These are phyloP conservation scores for Chenopodium berlandieri DNA, from an alignment of 148 eudicot species.

Conservation along the genomic window DNA sequence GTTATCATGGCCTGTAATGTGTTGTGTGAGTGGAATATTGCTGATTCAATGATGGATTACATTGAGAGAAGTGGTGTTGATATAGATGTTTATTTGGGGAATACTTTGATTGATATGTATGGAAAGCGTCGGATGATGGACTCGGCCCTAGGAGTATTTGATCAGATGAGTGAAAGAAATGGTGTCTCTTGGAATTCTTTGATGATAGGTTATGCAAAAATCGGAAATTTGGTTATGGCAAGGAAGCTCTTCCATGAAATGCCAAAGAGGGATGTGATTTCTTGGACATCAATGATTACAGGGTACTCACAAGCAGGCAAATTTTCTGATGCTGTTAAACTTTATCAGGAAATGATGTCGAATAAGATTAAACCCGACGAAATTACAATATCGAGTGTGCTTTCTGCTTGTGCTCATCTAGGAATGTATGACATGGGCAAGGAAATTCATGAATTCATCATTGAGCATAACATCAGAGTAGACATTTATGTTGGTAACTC, in stretches of 20 bases:
- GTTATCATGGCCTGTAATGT: slow-evolving; percentile 58
- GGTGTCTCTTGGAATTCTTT: slow-evolving; percentile 72
- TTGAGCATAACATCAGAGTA: slow-evolving; percentile 34
- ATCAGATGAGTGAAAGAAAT: slow-evolving; percentile 53
- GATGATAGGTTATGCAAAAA: slow-evolving; percentile 53
- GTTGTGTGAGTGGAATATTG: slow-evolving; percentile 46
- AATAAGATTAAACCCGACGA: slow-evolving; percentile 59
- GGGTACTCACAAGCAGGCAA: slow-evolving; percentile 50
- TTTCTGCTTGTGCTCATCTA: slow-evolving; percentile 68
- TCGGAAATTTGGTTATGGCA: slow-evolving; percentile 48
- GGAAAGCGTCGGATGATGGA: slow-evolving; percentile 48
- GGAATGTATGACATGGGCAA: slow-evolving; percentile 57
- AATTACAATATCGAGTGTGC: slow-evolving; percentile 48
- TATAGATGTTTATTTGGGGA: slow-evolving; percentile 69
- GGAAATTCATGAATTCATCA: slow-evolving; percentile 49
- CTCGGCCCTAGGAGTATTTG: slow-evolving; percentile 50
- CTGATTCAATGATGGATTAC: slow-evolving; percentile 46
- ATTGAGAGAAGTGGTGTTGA: slow-evolving; percentile 42
- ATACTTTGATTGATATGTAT: slow-evolving; percentile 66
- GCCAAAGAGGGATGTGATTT: slow-evolving; percentile 67
- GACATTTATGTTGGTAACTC: slow-evolving; percentile 64
- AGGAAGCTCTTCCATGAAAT: slow-evolving; percentile 55
- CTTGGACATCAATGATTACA: slow-evolving; percentile 74
- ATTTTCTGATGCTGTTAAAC: slow-evolving; percentile 47
- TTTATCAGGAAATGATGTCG: slow-evolving; percentile 60